Conservation (phyloP, 345 rosid species). For the Atalantia buxifolia region DNA sequence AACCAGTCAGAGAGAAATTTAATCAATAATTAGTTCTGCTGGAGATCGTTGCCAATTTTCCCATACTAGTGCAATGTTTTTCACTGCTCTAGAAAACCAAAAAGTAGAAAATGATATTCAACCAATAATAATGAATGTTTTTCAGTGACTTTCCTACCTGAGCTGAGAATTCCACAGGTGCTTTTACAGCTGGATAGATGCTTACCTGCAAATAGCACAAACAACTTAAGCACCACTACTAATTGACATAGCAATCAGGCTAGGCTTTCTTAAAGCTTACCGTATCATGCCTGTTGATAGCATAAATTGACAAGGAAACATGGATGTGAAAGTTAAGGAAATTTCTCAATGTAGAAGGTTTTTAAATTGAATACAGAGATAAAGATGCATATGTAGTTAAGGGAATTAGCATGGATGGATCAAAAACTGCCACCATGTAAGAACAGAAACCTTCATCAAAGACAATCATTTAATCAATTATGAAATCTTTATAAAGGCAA, state of each 20-base stretch:
- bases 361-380: background rate
- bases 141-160: conserved; percentile 48
- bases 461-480: background rate
- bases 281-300: background rate
- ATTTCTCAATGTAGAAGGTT: background rate
- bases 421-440: background rate
- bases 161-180: conserved; percentile 71
- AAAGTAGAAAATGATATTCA: background rate
- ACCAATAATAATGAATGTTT: background rate
- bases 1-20: background rate
- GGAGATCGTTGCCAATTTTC: background rate
- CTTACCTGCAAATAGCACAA: conserved; percentile 44
- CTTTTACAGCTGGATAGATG: conserved; percentile 84
- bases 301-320: background rate
- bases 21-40: background rate
- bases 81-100: background rate
- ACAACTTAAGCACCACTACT: background rate
- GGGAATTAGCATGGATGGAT: background rate
- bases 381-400: background rate
- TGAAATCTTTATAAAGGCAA: background rate
- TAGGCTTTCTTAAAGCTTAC: background rate
- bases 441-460: background rate
- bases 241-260: background rate
- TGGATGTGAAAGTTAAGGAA: background rate
- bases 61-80: background rate